Evolutionary conservation across 2,329 filamentous ascomycete genomes (phyloP).

Genomic region (Curvularia eragrostidis): DNA sequence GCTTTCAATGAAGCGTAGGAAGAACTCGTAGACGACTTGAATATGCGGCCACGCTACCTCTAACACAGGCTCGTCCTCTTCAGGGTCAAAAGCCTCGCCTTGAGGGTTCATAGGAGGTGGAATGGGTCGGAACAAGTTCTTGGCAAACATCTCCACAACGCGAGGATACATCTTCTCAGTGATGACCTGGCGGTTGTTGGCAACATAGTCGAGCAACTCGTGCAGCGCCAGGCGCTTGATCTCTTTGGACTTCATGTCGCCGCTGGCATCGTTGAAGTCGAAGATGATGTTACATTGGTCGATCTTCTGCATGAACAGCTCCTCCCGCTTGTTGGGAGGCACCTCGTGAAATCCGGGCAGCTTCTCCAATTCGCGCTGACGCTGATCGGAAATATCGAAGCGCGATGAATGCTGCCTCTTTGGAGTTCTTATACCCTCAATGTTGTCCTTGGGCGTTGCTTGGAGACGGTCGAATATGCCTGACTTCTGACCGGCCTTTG

Average conservation of each 20-base stretch:
- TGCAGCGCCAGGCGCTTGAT: conserved; percentile 97
- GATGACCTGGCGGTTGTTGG: conserved; percentile 97
- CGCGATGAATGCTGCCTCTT: conserved; percentile 97
- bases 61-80: conserved; percentile 96
- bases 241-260: conserved; percentile 99
- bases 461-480: conserved; percentile 87
- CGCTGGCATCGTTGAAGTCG: conserved; percentile 97
- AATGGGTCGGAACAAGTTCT: conserved; percentile 97
- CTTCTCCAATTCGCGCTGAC: conserved; percentile 89
- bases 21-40: conserved; percentile 99
- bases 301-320: conserved; percentile 99
- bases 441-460: conserved; percentile 93
- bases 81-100: conserved; percentile 96
- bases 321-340: conserved; percentile 89
- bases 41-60: conserved; percentile 99
- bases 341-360: conserved; percentile 98
- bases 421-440: conserved; percentile 91
- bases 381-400: conserved; percentile 95
- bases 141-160: conserved; percentile 98
- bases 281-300: conserved; percentile 99
- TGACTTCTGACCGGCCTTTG: conserved; percentile 89
- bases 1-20: conserved; percentile 97
- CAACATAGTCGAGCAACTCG: conserved; percentile 95
- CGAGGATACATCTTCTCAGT: conserved; percentile 98
- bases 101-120: conserved; percentile 97